These are phyloP conservation scores for Rhizopus arrhizus DNA, from an alignment of 371 early-diverging fungal genomes.

Conservation along the genomic window DNA sequence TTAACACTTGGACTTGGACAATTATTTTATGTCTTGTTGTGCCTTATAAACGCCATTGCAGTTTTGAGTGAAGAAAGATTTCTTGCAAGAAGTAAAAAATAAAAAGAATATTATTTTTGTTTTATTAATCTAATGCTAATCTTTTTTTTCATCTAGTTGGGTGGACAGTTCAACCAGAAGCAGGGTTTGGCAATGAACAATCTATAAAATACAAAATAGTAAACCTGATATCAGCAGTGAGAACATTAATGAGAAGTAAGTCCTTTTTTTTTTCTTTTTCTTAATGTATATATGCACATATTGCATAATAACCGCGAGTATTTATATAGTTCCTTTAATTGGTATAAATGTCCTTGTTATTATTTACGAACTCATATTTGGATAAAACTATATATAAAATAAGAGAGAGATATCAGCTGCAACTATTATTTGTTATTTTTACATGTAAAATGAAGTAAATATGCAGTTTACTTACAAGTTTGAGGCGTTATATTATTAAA, in stretches of 20 bases:
- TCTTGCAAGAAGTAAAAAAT: conserved; percentile 83
- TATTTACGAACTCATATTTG: conserved; percentile 81
- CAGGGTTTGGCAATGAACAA: conserved; percentile 71
- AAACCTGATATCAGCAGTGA: conserved; percentile 87
- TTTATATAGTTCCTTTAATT: conserved; percentile 78
- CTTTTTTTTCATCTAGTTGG: conserved; percentile 52
- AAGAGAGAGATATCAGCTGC: too few species aligned
- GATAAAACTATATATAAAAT: conserved; percentile 43
- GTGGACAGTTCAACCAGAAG: conserved; percentile 66
- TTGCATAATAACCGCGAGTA: not conserved
- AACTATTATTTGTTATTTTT: too few species aligned
- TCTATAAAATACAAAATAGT: conserved; percentile 83
- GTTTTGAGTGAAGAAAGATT: conserved; percentile 95
- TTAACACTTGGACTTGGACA: conserved; percentile 72
- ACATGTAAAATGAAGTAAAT: too few species aligned
- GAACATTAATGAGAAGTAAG: conserved; percentile 90
- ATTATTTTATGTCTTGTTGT: conserved; percentile 75
- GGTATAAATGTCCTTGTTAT: conserved; percentile 83
- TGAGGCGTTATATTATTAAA: conserved; percentile 49
- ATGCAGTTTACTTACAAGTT: conserved; percentile 72
- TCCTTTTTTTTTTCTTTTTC: conserved; percentile 10
- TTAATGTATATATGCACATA: not conserved
- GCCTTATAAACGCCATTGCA: conserved; percentile 90
- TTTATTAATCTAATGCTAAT: not conserved
- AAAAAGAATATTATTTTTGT: not conserved